phyloP scores from a whole-genome alignment of 148 eudicot genomes.

The Polygonum maritimum region DNA sequence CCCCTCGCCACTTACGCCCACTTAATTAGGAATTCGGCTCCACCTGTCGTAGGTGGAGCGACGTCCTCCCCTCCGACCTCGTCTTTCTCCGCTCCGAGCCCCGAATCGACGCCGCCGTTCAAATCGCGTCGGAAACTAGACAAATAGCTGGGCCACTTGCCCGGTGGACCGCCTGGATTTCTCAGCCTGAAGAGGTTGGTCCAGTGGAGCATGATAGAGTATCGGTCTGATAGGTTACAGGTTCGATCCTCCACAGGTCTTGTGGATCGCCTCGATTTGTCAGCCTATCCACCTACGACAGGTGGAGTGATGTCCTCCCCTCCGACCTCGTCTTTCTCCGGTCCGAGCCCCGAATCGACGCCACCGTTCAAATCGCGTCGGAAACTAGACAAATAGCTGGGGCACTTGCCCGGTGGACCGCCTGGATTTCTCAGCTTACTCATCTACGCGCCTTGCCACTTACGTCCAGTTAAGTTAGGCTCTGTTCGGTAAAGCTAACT shows the following conservation, averaged over 20 bases:
- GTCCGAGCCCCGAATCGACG: constrained; percentile 47
- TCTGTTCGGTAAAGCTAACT: too few species aligned
- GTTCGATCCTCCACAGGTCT: too few species aligned
- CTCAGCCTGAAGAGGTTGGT: constrained; percentile 46
- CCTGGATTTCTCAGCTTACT: constrained; percentile 49
- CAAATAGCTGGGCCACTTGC: constrained; percentile 24
- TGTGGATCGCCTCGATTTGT: constrained; percentile 74
- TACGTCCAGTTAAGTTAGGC: too few species aligned
- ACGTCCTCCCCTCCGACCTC: constrained; percentile 51
- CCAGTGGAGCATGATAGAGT: too few species aligned
- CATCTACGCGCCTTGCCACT: too few species aligned
- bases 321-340: constrained; percentile 49
- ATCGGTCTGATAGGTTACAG: too few species aligned
- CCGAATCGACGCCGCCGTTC: constrained; percentile 19
- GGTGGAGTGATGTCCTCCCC: constrained; percentile 78
- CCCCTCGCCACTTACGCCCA: too few species aligned
- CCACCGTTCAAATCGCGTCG: too few species aligned
- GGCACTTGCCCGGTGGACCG: constrained; percentile 59
- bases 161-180: constrained; percentile 76
- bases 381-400: constrained; percentile 21
- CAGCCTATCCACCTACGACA: constrained; percentile 22
- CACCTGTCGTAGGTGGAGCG: constrained; percentile 52
- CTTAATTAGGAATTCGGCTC: too few species aligned
- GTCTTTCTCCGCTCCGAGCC: constrained; percentile 51
- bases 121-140: neutral